Evolutionary conservation across 139 green algal genomes (phyloP).

Genomic region (Chlorella sp.): DNA sequence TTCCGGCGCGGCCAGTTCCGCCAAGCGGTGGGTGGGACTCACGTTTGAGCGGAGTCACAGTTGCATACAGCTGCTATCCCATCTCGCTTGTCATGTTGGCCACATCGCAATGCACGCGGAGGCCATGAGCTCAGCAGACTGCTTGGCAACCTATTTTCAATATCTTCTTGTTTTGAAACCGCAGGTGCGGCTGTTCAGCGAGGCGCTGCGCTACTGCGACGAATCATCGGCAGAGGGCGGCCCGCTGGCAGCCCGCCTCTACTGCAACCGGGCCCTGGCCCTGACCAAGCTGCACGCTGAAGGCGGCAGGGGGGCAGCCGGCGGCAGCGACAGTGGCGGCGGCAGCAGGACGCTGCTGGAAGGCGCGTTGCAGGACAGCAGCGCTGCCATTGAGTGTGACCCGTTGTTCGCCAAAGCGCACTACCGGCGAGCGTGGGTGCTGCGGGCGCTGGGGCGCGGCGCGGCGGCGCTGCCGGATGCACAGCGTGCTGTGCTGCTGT

Average conservation of each 20-base stretch:
- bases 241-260: slow-evolving; percentile 17
- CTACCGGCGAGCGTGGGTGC: slow-evolving; percentile 35
- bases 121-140: too few relatives aligned
- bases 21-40: neutral
- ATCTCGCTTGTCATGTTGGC: too few relatives aligned
- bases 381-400: slow-evolving; percentile 26
- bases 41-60: too few relatives aligned
- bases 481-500: slow-evolving; percentile 1
- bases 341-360: neutral
- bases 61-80: too few relatives aligned
- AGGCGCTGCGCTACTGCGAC: slow-evolving; percentile 31
- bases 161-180: too few relatives aligned
- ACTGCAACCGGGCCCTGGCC: slow-evolving; percentile 47
- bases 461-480: slow-evolving; percentile 14
- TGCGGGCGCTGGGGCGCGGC: neutral
- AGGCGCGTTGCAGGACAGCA: slow-evolving; percentile 10
- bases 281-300: neutral
- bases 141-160: too few relatives aligned
- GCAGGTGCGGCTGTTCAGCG: slow-evolving; percentile 14
- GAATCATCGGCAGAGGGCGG: neutral
- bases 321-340: neutral
- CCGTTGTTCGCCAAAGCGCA: slow-evolving; percentile 27
- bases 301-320: neutral
- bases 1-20: slow-evolving; percentile 12
- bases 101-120: too few relatives aligned